Percentiles rank a stretch among this genome's conserved stretches.
phyloP scores from a whole-genome alignment of 345 rosid genomes.

The Garcia nutans region DNA sequence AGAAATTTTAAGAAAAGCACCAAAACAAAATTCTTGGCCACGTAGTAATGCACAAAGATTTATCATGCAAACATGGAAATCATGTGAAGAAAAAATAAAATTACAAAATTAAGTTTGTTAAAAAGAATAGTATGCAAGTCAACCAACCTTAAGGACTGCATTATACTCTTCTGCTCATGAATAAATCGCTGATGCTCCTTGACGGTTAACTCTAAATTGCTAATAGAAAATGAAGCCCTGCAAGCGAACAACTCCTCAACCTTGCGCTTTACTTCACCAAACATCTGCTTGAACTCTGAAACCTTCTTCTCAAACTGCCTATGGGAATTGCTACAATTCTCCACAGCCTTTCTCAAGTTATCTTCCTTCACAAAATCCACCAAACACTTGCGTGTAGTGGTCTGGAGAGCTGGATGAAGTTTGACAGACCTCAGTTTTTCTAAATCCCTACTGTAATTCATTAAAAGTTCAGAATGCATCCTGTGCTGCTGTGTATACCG shows the following conservation, averaged over 20 bases:
- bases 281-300: slow-evolving; percentile 73
- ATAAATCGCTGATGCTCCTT: slow-evolving; percentile 65
- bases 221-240: slow-evolving; percentile 46
- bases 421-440: slow-evolving; percentile 70
- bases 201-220: slow-evolving; percentile 58
- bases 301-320: slow-evolving; percentile 92
- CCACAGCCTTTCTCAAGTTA: slow-evolving; percentile 63
- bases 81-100: not conserved
- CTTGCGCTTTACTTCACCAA: slow-evolving; percentile 64
- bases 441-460: slow-evolving; percentile 67
- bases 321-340: slow-evolving; percentile 65
- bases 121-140: slow-evolving; percentile 10
- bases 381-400: slow-evolving; percentile 49
- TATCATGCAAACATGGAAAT: slow-evolving; percentile 3
- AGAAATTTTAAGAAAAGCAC: not conserved
- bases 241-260: slow-evolving; percentile 70
- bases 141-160: slow-evolving; percentile 94
- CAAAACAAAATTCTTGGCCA: not conserved
- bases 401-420: slow-evolving; percentile 77
- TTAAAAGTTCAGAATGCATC: slow-evolving; percentile 68
- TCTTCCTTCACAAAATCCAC: slow-evolving; percentile 91
- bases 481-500: slow-evolving; percentile 73
- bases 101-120: not conserved
- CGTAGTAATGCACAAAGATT: not conserved
- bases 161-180: slow-evolving; percentile 77